Evolutionary conservation across 2,329 filamentous ascomycete genomes (phyloP), one percentile per base, ranked within the genome.

Genomic region (Colletotrichum shisoi): DNA sequence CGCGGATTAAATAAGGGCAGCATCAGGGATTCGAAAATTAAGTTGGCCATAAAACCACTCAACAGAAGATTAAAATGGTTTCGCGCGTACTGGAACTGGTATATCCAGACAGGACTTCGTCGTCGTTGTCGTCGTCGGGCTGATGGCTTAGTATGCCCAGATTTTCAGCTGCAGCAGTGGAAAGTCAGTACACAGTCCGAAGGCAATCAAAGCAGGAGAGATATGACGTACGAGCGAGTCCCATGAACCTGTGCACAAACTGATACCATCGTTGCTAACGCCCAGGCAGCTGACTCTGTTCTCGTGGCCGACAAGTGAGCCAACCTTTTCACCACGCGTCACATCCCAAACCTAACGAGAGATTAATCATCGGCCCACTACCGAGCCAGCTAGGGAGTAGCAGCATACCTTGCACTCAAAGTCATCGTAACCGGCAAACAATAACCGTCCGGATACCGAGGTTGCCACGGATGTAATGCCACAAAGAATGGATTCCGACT

Each of bases 211-310:
- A 37, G n/a, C 12, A 31, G 40, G 45, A n/a, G 5, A 42, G 49
- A 19, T 3, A 8, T 40, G 19, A 86, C 93, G 83, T 87, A 98
- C 95, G 85, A 97, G 87, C 75, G 95, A 97, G 83, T 99, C 95
- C 95, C 95, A 99, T 73, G 95, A 99, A 79, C 95, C 95, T 76
- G 95, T 99, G 87, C 95, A 98, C 83, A 99, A 85, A 84, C 94
- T 98, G 83, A 98, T 97, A 70, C 94, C 95, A 77, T 99, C 95
- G 79, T 98, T 98, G 85, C 94, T 98, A 74, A 99, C 95, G 72
- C 95, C 95, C 77, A 99, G 84, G 81, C 95, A 99, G 87, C 94
- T 98, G 78, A 99, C 95, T 73, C 95, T 91, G 84, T 99, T 99
- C 82, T 98, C 94, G 80, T 99, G 95, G 74, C 95, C 95, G 75